Evolutionary conservation across 129 eudicot species (phyloP).

Genomic region (Ambrosia trifida): DNA sequence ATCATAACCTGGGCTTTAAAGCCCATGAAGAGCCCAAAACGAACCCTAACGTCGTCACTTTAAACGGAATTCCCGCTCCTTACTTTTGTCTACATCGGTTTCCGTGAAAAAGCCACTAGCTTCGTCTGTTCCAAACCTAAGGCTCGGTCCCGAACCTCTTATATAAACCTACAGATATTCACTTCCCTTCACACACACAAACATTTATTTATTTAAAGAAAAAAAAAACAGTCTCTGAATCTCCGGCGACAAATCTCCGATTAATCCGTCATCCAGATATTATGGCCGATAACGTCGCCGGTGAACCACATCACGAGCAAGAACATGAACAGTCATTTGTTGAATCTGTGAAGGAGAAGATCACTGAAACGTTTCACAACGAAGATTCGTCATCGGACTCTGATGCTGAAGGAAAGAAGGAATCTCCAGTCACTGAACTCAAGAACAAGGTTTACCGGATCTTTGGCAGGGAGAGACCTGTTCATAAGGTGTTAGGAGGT

Average conservation of each 20-base stretch:
- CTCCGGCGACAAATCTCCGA: conserved; percentile 38
- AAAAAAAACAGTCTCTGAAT: conserved; percentile 17
- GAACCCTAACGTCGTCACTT: conserved; percentile 40
- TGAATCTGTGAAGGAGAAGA: conserved; percentile 69
- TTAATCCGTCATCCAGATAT: conserved; percentile 31
- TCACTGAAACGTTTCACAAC: conserved; percentile 61
- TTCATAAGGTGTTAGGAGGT: conserved; percentile 62
- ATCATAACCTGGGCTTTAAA: not conserved
- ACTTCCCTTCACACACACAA: conserved; percentile 19
- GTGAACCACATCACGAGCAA: conserved; percentile 36
- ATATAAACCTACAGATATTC: conserved; percentile 22
- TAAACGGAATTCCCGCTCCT: conserved; percentile 32
- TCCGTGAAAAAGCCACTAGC: conserved; percentile 28
- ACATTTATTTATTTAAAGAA: not conserved
- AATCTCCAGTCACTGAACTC: conserved; percentile 40
- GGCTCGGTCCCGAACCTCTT: conserved; percentile 28
- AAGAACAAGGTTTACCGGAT: conserved; percentile 62
- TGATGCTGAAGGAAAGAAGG: conserved; percentile 50
- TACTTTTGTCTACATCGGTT: conserved; percentile 25
- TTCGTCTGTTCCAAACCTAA: conserved; percentile 17
- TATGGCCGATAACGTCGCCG: conserved; percentile 67
- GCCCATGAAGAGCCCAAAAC: conserved; percentile 12
- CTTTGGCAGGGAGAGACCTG: conserved; percentile 66
- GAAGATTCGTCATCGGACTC: conserved; percentile 65
- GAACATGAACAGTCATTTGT: conserved; percentile 41